Evolutionary conservation across 2,329 filamentous ascomycete genomes (phyloP).

Genomic region (Biscogniauxia marginata): DNA sequence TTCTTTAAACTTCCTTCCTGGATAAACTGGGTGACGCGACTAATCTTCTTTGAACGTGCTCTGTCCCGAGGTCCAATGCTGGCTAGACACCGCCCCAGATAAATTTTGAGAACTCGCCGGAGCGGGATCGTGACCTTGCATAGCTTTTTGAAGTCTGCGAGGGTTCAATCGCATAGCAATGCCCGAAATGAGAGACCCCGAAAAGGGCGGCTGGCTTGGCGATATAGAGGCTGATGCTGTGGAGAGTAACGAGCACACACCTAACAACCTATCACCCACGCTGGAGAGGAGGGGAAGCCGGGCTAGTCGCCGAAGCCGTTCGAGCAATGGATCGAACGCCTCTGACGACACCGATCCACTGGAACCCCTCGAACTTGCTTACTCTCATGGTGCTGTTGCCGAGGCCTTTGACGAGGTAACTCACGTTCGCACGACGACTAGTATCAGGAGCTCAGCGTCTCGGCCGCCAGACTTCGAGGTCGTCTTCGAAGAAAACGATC

Average conservation of each 20-base stretch:
- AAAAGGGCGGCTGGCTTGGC: constrained; percentile 13
- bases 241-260: constrained; percentile 9
- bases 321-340: constrained; percentile 21
- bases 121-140: too few relatives aligned
- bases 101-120: neutral
- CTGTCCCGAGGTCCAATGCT: neutral
- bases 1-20: too few relatives aligned
- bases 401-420: constrained; percentile 41
- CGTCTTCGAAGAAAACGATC: constrained; percentile 64
- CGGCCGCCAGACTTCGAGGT: constrained; percentile 66
- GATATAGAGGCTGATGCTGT: constrained; percentile 2
- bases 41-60: neutral
- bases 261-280: constrained; percentile 12
- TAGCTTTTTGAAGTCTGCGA: neutral
- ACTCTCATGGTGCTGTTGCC: constrained; percentile 19
- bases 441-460: constrained; percentile 42
- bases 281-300: constrained; percentile 8
- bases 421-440: constrained; percentile 42
- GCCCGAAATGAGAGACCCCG: constrained; percentile 13
- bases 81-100: neutral
- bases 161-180: constrained; percentile 12
- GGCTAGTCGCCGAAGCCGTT: constrained; percentile 11
- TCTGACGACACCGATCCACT: constrained; percentile 28
- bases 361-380: constrained; percentile 25
- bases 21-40: too few relatives aligned